These are phyloP conservation scores for Pyrenula aspistea DNA, from an alignment of 495 filamentous ascomycete species.

Conservation along the genomic window DNA sequence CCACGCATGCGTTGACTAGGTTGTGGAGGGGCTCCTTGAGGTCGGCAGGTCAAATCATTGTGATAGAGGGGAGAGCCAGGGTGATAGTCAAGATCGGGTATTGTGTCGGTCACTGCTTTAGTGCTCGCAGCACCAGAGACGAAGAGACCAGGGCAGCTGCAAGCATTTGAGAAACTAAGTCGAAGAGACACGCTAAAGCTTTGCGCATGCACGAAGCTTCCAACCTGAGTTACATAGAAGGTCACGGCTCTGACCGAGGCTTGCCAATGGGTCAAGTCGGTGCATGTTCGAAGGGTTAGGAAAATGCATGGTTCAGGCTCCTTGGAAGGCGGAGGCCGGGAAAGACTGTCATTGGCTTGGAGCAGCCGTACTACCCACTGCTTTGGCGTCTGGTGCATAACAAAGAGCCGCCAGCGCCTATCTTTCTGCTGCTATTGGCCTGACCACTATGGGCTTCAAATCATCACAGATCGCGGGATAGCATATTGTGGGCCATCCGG, in stretches of 20 bases:
- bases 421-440: neutral
- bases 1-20: no score
- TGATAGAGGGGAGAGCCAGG: no score
- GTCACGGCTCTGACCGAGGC: neutral
- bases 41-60: no score
- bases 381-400: neutral
- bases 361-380: neutral
- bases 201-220: no score
- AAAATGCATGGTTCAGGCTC: neutral
- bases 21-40: no score
- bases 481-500: neutral
- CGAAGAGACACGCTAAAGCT: no score
- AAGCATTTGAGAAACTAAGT: no score
- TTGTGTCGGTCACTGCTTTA: no score
- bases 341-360: neutral
- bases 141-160: no score
- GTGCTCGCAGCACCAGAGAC: no score
- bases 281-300: no score
- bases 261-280: neutral
- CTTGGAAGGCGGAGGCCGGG: neutral
- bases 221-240: neutral
- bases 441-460: neutral
- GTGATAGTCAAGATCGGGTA: no score
- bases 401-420: neutral
- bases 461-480: neutral